These are phyloP conservation scores for Phytophthora fragariaefolia DNA, from an alignment of 352 stramenopile species.

Conservation along the genomic window DNA sequence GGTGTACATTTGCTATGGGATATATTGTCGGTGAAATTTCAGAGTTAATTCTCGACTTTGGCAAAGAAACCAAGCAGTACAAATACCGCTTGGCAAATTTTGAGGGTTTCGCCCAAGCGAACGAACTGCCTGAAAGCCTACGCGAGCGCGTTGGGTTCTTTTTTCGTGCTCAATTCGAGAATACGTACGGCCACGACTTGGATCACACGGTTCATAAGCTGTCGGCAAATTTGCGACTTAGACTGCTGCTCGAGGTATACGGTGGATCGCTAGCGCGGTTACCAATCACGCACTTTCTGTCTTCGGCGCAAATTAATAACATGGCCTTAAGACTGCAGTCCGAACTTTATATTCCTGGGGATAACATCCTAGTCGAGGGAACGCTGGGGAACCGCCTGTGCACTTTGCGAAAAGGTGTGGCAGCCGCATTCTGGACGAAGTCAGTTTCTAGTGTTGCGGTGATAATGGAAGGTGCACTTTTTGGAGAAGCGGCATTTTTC, in stretches of 20 bases:
- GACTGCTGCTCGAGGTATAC: neutral
- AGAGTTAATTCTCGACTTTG: neutral
- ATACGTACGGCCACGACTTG: neutral
- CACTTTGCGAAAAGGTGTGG: conserved; percentile 53
- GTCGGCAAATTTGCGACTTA: neutral
- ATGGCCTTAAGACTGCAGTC: neutral
- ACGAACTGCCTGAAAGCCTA: neutral
- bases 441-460: conserved; percentile 52
- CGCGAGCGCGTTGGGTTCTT: neutral
- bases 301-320: neutral
- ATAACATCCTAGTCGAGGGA: conserved; percentile 8
- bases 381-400: conserved; percentile 43
- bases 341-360: conserved; percentile 22
- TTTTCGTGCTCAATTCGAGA: neutral
- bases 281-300: neutral
- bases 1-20: neutral
- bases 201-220: neutral
- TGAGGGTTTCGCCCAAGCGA: neutral
- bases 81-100: neutral
- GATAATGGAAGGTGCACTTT: conserved; percentile 59
- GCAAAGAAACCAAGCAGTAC: neutral
- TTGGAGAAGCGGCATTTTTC: conserved; percentile 70
- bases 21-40: neutral
- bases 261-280: neutral
- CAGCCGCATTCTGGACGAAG: conserved; percentile 50